phyloP scores from a whole-genome alignment of 2,329 filamentous ascomycete species.

The Xylariaceae sp. region DNA sequence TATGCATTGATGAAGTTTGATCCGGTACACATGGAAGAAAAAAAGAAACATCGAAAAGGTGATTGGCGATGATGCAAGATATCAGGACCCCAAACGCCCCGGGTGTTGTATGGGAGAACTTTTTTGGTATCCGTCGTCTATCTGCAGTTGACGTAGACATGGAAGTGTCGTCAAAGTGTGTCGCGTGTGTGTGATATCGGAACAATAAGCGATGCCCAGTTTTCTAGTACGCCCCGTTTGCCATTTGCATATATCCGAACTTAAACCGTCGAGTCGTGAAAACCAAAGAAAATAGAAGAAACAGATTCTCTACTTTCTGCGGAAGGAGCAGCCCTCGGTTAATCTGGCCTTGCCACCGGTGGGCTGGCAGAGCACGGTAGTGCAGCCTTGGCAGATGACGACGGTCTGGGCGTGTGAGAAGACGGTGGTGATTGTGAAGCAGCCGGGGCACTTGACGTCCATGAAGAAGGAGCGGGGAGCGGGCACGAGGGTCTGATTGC shows the following conservation, averaged over 20 bases:
- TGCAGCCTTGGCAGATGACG: conserved; percentile 99
- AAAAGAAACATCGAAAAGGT: conserved; percentile 43
- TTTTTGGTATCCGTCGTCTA: conserved; percentile 67
- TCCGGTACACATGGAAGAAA: conserved; percentile 34
- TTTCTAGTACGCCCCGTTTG: conserved; percentile 47
- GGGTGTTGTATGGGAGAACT: conserved; percentile 49
- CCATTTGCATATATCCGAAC: conserved; percentile 57
- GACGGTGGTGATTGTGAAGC: conserved; percentile 99
- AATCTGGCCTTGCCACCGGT: conserved; percentile 98
- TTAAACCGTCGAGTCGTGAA: conserved; percentile 47
- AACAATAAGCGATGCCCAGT: conserved; percentile 32
- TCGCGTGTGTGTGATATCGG: conserved; percentile 31
- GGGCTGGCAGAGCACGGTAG: conserved; percentile 98
- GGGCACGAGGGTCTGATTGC: conserved; percentile 78
- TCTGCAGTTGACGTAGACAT: conserved; percentile 53
- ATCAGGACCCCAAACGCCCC: conserved; percentile 78
- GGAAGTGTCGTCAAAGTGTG: conserved; percentile 27
- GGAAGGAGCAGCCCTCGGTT: conserved; percentile 99
- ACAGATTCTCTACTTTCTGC: conserved; percentile 85
- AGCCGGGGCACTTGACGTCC: conserved; percentile 99
- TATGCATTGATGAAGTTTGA: conserved; percentile 42
- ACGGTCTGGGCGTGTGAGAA: conserved; percentile 99
- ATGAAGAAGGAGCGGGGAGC: conserved; percentile 99
- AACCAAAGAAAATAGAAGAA: conserved; percentile 44
- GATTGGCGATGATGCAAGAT: conserved; percentile 61